Percentiles rank a stretch among this genome's conserved stretches.
Conservation (phyloP, 1,284 basidiomycete genomes). For the Leccinum pachyderme region DNA sequence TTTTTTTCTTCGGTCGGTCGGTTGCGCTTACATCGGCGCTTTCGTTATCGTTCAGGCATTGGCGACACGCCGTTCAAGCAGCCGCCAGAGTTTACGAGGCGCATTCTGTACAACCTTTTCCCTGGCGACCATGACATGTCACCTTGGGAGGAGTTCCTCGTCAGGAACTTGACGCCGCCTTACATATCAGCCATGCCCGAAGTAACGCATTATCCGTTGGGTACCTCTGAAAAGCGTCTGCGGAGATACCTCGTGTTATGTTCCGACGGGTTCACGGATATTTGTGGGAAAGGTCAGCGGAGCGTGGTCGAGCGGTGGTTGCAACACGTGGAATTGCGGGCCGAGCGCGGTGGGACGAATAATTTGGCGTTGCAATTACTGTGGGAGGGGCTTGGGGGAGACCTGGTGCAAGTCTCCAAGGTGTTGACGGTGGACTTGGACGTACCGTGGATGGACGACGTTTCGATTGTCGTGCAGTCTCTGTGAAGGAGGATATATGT, state of each 20-base stretch:
- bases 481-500: slow-evolving; percentile 35
- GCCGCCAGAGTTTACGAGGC: slow-evolving; percentile 63
- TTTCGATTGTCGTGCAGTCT: slow-evolving; percentile 62
- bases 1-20: background rate
- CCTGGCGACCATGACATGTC: slow-evolving; percentile 60
- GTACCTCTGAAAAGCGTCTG: slow-evolving; percentile 25
- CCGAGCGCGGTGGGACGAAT: slow-evolving; percentile 11
- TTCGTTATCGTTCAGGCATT: slow-evolving; percentile 45
- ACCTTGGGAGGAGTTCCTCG: slow-evolving; percentile 64
- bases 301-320: slow-evolving; percentile 49
- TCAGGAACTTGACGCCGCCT: slow-evolving; percentile 61
- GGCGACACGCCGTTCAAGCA: slow-evolving; percentile 73
- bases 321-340: slow-evolving; percentile 16
- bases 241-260: slow-evolving; percentile 57
- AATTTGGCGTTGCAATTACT: slow-evolving; percentile 52
- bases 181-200: slow-evolving; percentile 67
- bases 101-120: slow-evolving; percentile 62
- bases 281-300: slow-evolving; percentile 49
- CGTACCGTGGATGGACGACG: slow-evolving; percentile 67
- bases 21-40: slow-evolving; percentile 4
- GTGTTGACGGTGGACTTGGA: slow-evolving; percentile 67
- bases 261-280: slow-evolving; percentile 66
- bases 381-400: slow-evolving; percentile 57
- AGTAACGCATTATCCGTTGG: slow-evolving; percentile 52
- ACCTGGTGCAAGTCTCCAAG: slow-evolving; percentile 53